Evolutionary conservation across 768 basidiomycete genomes (phyloP).

Genomic region (Xerocomus brunneocitrinus): DNA sequence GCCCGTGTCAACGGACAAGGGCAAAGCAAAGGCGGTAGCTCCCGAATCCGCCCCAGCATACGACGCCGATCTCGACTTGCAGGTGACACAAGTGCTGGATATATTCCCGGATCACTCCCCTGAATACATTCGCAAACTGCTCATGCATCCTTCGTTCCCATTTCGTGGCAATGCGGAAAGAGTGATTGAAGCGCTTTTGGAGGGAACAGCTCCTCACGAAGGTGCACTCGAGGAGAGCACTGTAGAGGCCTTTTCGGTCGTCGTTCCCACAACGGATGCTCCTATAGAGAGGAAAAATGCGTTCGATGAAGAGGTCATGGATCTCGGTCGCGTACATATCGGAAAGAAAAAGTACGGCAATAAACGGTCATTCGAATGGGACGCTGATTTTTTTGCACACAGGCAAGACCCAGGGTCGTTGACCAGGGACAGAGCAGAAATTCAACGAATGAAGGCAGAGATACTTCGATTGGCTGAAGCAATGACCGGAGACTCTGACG

Average conservation of each 20-base stretch:
- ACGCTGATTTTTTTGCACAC: slow-evolving; percentile 2
- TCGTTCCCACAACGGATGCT: slow-evolving; percentile 2
- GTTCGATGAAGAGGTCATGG: slow-evolving; percentile 70
- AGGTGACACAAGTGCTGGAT: slow-evolving; percentile 68
- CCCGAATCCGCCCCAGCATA: slow-evolving; percentile 11
- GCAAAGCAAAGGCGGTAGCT: slow-evolving; percentile 37
- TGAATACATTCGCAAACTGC: slow-evolving; percentile 54
- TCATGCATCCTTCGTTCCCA: slow-evolving; percentile 42
- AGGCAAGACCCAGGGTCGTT: slow-evolving; percentile 45
- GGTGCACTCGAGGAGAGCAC: slow-evolving; percentile 23
- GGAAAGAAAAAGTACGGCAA: slow-evolving; percentile 62
- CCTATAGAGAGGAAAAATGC: slow-evolving; percentile 59
- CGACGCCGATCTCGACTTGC: slow-evolving; percentile 48
- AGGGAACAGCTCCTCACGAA: slow-evolving; percentile 57
- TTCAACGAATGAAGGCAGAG: slow-evolving; percentile 77
- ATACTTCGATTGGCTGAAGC: slow-evolving; percentile 75
- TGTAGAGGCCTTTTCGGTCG: background rate
- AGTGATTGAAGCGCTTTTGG: slow-evolving; percentile 69
- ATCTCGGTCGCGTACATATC: slow-evolving; percentile 51
- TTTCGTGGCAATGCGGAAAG: slow-evolving; percentile 56
- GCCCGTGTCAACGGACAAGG: slow-evolving; percentile 26
- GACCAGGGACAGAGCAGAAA: slow-evolving; percentile 52
- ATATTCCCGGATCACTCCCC: slow-evolving; percentile 63
- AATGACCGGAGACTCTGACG: slow-evolving; percentile 60
- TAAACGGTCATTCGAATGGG: background rate